These are phyloP conservation scores for Meyerozyma elateridarum DNA, from an alignment of 1,139 yeast species.

Conservation along the genomic window DNA sequence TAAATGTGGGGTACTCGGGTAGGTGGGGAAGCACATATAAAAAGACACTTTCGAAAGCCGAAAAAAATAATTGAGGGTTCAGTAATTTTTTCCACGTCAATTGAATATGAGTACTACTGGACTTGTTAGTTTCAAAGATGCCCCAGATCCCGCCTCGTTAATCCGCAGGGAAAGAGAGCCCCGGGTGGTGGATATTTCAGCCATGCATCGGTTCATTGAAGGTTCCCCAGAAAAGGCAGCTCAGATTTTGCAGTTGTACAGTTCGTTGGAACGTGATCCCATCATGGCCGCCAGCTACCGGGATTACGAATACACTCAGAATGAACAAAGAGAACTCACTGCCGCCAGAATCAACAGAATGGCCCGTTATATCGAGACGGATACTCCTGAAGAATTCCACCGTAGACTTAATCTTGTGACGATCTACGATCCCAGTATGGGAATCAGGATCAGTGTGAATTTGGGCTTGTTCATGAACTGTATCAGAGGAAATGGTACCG, in stretches of 20 bases:
- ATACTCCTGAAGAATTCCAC: constrained; percentile 13
- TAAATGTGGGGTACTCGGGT: constrained; percentile 3
- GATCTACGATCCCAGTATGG: constrained; percentile 14
- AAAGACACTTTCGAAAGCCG: not conserved
- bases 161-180: constrained; percentile 32
- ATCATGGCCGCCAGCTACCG: constrained; percentile 12
- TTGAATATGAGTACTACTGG: not conserved
- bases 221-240: constrained; percentile 30
- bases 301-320: constrained; percentile 14
- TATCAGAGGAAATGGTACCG: constrained; percentile 16
- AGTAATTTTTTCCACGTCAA: no score
- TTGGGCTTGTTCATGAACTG: constrained; percentile 16
- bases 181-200: constrained; percentile 33
- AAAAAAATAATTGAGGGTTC: no score
- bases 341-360: constrained; percentile 13
- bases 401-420: constrained; percentile 14
- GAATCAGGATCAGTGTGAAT: constrained; percentile 15
- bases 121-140: constrained; percentile 7
- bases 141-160: constrained; percentile 34
- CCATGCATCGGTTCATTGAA: constrained; percentile 46
- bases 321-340: constrained; percentile 13
- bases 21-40: constrained; percentile 4
- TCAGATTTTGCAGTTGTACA: constrained; percentile 13
- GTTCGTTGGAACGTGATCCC: constrained; percentile 15
- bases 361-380: constrained; percentile 16